Base-by-base conservation (phyloP, 768 basidiomycete species). In the Kwoniella sp. region DNA sequence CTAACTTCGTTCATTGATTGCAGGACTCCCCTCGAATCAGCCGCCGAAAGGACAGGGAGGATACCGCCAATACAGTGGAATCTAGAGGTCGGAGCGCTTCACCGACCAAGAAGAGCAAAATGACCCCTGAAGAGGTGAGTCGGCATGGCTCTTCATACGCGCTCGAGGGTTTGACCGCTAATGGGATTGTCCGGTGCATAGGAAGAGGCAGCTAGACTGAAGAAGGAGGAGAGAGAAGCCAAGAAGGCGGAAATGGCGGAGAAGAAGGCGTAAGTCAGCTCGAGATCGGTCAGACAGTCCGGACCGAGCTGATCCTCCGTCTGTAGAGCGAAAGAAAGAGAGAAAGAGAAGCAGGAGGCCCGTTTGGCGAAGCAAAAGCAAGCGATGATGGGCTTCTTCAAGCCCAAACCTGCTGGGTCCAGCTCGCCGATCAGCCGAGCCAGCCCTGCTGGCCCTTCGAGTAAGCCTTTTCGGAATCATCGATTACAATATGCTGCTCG, bases 71-170 rank as follows among this genome's bases (percentile, higher is more conserved):
- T 30, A 77, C 73, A 2, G 57, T 51, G 15, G 68, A 63, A n/a
- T 77, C 75, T 4, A 56, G 61, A 34, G 55, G 73, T 7, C 34
- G 75, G 4, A 75, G 73, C 61, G 57, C 62, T 4, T 78, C 76
- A 11, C 76, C 76, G 1, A 53, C 45, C 22, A 78, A 72, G 61
- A 73, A 68, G 56, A 12, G 51, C 20, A 75, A 75, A 30, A 20
- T 74, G 59, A 69, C 76, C 1, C 70, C 74, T 0, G 74, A 78
- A 54, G 76, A 77, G 70, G 75, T 76, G 45, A 64, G 70, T 62
- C 26, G 22, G 17, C 11, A 22, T 29, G 8, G 15, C 5, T 28
- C 25, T 41, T 20, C 9, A 29, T 51, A 9, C 22, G 31, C 47
- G 28, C 66, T 34, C n/a, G n/a, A n/a, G n/a, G n/a, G n/a, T n/a